A percentile compares a stretch with the other conserved stretches of the same genome.
Conservation (phyloP, 768 basidiomycete species). For the Phanerodontia chrysosporium region DNA sequence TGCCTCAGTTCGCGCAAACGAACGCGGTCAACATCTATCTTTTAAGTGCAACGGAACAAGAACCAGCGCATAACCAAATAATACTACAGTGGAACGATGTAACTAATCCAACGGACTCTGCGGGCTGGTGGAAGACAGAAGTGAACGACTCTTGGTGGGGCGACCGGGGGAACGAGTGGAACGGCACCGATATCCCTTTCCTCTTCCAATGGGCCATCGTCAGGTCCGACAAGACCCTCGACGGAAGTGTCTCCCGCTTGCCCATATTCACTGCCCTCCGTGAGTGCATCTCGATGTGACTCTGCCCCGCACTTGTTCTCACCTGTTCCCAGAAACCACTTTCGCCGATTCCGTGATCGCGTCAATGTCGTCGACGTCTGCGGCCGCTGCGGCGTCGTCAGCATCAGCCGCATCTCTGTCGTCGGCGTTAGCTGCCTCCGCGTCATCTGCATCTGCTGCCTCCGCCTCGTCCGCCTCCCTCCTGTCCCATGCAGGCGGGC, state of each 20-base stretch:
- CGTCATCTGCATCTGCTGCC: conserved; percentile 21
- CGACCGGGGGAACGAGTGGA: conserved; percentile 38
- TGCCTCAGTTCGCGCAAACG: conserved; percentile 60
- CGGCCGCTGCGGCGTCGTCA: conserved; percentile 36
- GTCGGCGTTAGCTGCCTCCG: conserved; percentile 26
- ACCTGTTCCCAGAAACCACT: conserved; percentile 57
- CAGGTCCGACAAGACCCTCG: conserved; percentile 48
- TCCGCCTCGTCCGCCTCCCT: conserved; percentile 24
- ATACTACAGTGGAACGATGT: conserved; percentile 35
- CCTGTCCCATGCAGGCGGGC: not conserved
- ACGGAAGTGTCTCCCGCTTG: conserved; percentile 59
- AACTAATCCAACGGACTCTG: conserved; percentile 45
- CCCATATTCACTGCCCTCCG: conserved; percentile 77
- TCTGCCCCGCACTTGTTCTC: conserved; percentile 1
- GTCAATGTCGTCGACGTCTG: conserved; percentile 46
- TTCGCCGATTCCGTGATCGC: conserved; percentile 62
- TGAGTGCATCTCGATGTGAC: conserved; percentile 39
- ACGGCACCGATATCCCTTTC: conserved; percentile 51
- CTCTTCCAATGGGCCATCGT: conserved; percentile 79
- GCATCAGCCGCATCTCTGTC: conserved; percentile 36
- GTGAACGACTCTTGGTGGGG: conserved; percentile 73
- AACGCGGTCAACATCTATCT: conserved; percentile 74
- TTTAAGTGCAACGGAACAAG: conserved; percentile 63
- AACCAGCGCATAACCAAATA: conserved; percentile 30
- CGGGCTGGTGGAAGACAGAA: conserved; percentile 47